Conservation (phyloP, 306 rosid species). For the Gillenia trifoliata region DNA sequence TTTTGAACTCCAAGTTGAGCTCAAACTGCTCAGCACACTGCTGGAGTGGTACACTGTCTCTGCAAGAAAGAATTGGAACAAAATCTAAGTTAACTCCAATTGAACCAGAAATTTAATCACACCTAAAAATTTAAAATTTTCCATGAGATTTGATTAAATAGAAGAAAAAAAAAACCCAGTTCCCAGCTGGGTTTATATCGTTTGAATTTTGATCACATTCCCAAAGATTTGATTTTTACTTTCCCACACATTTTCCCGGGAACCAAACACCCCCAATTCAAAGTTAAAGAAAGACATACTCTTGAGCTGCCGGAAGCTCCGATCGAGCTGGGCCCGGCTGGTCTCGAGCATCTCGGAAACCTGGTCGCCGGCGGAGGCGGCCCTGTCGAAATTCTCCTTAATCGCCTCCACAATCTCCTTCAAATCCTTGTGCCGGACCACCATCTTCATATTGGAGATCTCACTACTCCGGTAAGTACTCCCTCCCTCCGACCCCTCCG, state of each 20-base stretch:
- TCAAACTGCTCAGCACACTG: slow-evolving; percentile 74
- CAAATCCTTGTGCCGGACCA: slow-evolving; percentile 85
- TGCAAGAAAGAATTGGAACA: slow-evolving; percentile 26
- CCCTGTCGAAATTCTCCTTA: slow-evolving; percentile 71
- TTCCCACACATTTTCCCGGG: neutral
- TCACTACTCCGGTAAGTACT: slow-evolving; percentile 37
- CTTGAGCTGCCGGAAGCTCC: slow-evolving; percentile 79
- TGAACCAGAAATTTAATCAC: neutral
- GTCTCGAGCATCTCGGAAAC: slow-evolving; percentile 84
- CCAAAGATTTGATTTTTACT: neutral
- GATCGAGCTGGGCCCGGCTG: slow-evolving; percentile 79
- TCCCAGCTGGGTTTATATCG: too few relatives aligned
- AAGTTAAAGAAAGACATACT: slow-evolving; percentile 38
- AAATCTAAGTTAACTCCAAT: neutral
- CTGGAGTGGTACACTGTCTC: slow-evolving; percentile 96
- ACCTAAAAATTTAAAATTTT: neutral
- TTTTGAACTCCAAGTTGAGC: slow-evolving; percentile 96
- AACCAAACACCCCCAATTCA: slow-evolving; percentile 3
- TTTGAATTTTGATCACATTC: neutral
- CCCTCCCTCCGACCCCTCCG: slow-evolving; percentile 30
- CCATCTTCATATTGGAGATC: slow-evolving; percentile 73
- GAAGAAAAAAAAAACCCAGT: too few relatives aligned
- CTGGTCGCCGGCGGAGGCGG: slow-evolving; percentile 74
- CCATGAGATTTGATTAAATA: neutral
- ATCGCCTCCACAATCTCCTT: slow-evolving; percentile 88